Conservation (phyloP, 441 rosid genomes). For the Brassica balearica region DNA sequence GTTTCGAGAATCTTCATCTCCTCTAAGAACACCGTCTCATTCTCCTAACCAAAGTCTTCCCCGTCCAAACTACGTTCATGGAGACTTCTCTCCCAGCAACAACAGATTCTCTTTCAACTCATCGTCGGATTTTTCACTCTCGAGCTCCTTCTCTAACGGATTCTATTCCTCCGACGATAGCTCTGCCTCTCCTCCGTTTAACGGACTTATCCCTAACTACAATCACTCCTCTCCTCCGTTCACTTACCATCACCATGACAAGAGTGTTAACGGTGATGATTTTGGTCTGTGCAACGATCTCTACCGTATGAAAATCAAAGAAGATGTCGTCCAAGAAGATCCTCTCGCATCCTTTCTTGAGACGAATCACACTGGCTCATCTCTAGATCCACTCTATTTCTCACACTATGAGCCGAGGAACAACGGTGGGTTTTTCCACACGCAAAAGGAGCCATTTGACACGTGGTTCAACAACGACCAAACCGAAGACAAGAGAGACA, state of each 20-base stretch:
- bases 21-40: conserved; percentile 26
- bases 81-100: conserved; percentile 27
- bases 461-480: conserved; percentile 22
- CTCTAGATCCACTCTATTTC: conserved; percentile 35
- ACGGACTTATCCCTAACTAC: conserved; percentile 14
- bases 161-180: conserved; percentile 49
- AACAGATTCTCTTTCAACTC: conserved; percentile 53
- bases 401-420: conserved; percentile 20
- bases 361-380: conserved; percentile 10
- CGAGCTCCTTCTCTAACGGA: conserved; percentile 52
- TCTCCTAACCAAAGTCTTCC: conserved; percentile 18
- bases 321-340: background rate
- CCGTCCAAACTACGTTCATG: conserved; percentile 22
- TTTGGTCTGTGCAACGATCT: conserved; percentile 48
- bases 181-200: conserved; percentile 51
- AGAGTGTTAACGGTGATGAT: conserved; percentile 39
- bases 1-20: conserved; percentile 29
- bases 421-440: conserved; percentile 26
- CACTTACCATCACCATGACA: conserved; percentile 27
- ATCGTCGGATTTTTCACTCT: conserved; percentile 42
- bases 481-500: conserved; percentile 24
- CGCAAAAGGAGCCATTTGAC: conserved; percentile 20
- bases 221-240: conserved; percentile 19
- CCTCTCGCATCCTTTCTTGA: conserved; percentile 22
- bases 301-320: conserved; percentile 41